Conservation (phyloP, 1,284 basidiomycete genomes). For the Trichosporon inkin region DNA sequence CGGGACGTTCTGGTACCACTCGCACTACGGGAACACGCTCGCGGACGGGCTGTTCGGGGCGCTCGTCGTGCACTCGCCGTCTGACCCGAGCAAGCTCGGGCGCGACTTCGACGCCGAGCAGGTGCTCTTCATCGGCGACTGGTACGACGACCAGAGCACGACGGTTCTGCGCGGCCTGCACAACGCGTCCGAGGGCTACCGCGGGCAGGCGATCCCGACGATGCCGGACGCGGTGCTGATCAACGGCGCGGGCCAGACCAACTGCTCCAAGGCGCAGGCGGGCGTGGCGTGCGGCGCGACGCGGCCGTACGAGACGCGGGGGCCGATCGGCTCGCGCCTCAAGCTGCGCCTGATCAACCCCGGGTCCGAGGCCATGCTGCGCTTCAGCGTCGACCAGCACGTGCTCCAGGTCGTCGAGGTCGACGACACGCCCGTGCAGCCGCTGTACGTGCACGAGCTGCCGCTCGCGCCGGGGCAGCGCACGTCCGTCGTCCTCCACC, state of each 20-base stretch:
- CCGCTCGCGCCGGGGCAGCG: conserved; percentile 35
- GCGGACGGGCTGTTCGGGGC: conserved; percentile 33
- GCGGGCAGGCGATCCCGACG: conserved; percentile 13
- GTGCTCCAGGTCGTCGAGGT: conserved; percentile 32
- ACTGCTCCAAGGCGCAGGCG: conserved; percentile 12
- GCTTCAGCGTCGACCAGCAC: conserved; percentile 39
- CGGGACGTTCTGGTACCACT: conserved; percentile 42
- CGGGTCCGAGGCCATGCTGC: conserved; percentile 19
- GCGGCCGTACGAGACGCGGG: not conserved
- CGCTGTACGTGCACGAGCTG: conserved; percentile 30
- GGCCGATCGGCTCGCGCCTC: not conserved
- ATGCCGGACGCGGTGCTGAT: conserved; percentile 29
- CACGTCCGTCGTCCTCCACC: conserved; percentile 39
- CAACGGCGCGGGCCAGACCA: conserved; percentile 28
- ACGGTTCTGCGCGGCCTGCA: conserved; percentile 24
- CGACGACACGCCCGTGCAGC: conserved; percentile 30
- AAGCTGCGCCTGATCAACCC: conserved; percentile 31
- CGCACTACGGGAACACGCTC: conserved; percentile 34
- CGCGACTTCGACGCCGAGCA: conserved; percentile 30
- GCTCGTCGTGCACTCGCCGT: conserved; percentile 30
- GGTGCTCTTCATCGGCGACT: conserved; percentile 28
- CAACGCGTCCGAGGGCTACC: conserved; percentile 10
- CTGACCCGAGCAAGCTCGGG: conserved; percentile 23
- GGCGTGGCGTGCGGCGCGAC: conserved; percentile 12
- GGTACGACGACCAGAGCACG: conserved; percentile 32